These are phyloP conservation scores for Chaetomium tenue DNA, from an alignment of 495 filamentous ascomycete genomes.

Conservation along the genomic window DNA sequence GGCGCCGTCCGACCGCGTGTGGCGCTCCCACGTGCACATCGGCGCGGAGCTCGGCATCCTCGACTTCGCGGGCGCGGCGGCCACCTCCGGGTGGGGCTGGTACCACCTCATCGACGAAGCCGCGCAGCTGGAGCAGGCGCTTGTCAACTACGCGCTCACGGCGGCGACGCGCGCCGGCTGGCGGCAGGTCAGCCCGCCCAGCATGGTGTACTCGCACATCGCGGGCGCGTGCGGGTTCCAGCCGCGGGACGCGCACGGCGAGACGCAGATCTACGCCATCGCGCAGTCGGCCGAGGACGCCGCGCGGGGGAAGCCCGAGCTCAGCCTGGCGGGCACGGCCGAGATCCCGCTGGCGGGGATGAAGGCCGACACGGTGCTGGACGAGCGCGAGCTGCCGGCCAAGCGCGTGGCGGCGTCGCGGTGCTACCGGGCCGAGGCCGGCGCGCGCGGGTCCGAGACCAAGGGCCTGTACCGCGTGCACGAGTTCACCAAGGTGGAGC, in stretches of 20 bases:
- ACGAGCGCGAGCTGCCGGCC: conserved; percentile 54
- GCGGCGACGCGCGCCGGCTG: conserved; percentile 70
- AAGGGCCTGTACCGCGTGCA: conserved; percentile 98
- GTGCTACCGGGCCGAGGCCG: conserved; percentile 93
- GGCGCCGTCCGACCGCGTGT: conserved; percentile 50
- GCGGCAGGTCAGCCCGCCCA: conserved; percentile 75
- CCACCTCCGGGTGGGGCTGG: conserved; percentile 91
- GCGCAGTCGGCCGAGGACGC: conserved; percentile 59
- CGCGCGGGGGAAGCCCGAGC: conserved; percentile 59
- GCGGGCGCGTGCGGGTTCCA: conserved; percentile 88
- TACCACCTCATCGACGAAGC: conserved; percentile 90
- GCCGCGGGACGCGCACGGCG: conserved; percentile 83
- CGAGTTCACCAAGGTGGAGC: conserved; percentile 97
- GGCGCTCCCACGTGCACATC: conserved; percentile 77
- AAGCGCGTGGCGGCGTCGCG: conserved; percentile 80
- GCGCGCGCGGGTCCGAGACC: conserved; percentile 79
- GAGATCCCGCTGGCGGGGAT: conserved; percentile 94
- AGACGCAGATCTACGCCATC: conserved; percentile 85
- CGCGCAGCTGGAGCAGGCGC: conserved; percentile 86
- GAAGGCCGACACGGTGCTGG: conserved; percentile 70
- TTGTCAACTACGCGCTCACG: conserved; percentile 78
- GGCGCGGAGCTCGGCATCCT: conserved; percentile 75
- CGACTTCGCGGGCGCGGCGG: conserved; percentile 78
- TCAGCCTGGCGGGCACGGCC: conserved; percentile 79
- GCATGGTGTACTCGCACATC: conserved; percentile 88